Evolutionary conservation across 2,329 filamentous ascomycete genomes (phyloP).

Genomic region (Huntiella moniliformis): DNA sequence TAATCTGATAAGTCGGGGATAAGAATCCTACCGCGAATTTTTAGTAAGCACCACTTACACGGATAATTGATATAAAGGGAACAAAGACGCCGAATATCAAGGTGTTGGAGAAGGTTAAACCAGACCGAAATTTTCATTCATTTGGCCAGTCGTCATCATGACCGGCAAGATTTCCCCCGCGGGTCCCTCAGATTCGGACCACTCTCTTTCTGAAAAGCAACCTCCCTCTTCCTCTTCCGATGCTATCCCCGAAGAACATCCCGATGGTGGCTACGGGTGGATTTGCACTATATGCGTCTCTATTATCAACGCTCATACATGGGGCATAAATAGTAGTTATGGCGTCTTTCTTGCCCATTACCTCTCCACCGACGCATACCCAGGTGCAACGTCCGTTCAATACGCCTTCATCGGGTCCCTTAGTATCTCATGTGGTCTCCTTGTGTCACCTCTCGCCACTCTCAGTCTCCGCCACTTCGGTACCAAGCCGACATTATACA

Average conservation of each 20-base stretch:
- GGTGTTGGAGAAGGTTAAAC: too few species aligned
- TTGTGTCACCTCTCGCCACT: constrained; percentile 51
- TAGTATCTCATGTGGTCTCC: constrained; percentile 29
- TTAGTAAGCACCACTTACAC: too few species aligned
- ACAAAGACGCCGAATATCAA: too few species aligned
- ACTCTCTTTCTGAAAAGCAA: too few species aligned
- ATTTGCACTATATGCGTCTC: constrained; percentile 22
- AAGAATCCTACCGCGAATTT: too few species aligned
- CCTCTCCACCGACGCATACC: constrained; percentile 38
- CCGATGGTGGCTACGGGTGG: constrained; percentile 41
- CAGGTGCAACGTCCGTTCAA: constrained; percentile 41
- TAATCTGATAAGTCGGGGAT: too few species aligned
- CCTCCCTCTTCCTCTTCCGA: too few species aligned
- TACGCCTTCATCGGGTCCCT: constrained; percentile 55
- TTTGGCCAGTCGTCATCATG: too few species aligned
- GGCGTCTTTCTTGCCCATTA: constrained; percentile 39
- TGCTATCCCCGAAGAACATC: constrained; percentile 18
- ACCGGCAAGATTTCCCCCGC: too few species aligned
- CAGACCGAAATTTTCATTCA: too few species aligned
- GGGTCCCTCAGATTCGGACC: too few species aligned
- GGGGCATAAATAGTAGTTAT: constrained; percentile 44
- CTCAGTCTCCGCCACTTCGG: constrained; percentile 39
- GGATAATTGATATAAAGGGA: too few species aligned
- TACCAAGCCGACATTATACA: constrained; percentile 42
- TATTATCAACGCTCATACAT: constrained; percentile 50